phyloP scores from a whole-genome alignment of 2,329 filamentous ascomycete species.

The Fusarium palustre region DNA sequence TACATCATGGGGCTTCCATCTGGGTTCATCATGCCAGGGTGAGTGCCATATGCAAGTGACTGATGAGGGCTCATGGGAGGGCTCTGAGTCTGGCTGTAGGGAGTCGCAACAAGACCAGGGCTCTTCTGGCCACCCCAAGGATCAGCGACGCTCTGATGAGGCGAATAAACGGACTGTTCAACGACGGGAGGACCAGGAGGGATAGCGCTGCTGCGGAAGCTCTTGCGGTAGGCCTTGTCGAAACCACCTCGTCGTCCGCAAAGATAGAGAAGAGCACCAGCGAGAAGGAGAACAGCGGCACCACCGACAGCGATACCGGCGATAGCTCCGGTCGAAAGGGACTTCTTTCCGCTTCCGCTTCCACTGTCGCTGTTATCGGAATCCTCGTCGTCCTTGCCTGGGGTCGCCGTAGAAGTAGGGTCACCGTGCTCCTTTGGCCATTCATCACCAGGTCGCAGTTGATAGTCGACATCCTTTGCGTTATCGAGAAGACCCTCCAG shows the following conservation, averaged over 20 bases:
- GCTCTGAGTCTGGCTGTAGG: constrained; percentile 45
- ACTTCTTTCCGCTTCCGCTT: constrained; percentile 9
- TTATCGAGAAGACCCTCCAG: constrained; percentile 60
- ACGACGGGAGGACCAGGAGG: constrained; percentile 22
- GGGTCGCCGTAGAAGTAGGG: constrained; percentile 27
- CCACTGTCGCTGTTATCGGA: constrained; percentile 6
- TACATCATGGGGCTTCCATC: constrained; percentile 35
- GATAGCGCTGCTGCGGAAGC: constrained; percentile 35
- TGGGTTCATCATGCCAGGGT: constrained; percentile 35
- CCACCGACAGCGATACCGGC: constrained; percentile 69
- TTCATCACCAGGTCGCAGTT: constrained; percentile 67
- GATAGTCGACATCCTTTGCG: constrained; percentile 61
- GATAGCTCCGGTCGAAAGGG: constrained; percentile 61
- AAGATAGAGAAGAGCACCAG: constrained; percentile 60
- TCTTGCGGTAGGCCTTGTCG: constrained; percentile 48
- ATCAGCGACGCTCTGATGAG: constrained; percentile 27
- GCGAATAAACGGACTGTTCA: constrained; percentile 37
- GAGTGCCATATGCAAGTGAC: constrained; percentile 36
- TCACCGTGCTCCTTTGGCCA: constrained; percentile 62
- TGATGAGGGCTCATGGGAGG: constrained; percentile 52
- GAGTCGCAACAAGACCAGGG: constrained; percentile 43
- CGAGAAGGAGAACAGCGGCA: constrained; percentile 58
- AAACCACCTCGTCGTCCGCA: constrained; percentile 56
- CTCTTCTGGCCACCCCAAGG: constrained; percentile 41
- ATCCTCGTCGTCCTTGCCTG: constrained; percentile 14